These are phyloP conservation scores for Remersonia thermophila DNA, from an alignment of 2,329 filamentous ascomycete species.

Conservation along the genomic window DNA sequence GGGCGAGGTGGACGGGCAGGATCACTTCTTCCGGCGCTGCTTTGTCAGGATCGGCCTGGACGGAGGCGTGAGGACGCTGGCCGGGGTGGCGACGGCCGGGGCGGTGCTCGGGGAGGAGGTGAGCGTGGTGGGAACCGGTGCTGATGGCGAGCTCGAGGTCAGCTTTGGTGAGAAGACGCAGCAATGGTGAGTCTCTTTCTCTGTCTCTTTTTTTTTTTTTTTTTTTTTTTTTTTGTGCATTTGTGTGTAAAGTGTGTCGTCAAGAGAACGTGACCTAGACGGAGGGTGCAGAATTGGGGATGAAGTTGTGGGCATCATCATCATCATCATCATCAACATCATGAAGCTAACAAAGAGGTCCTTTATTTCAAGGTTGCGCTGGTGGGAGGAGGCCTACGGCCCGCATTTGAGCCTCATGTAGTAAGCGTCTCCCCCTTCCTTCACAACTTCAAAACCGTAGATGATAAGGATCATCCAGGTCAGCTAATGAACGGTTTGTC, in stretches of 20 bases:
- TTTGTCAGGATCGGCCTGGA: conserved; percentile 16
- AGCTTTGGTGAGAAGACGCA: conserved; percentile 13
- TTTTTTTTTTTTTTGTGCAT: too few relatives aligned
- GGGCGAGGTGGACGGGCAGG: conserved; percentile 15
- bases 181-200: conserved; percentile 17
- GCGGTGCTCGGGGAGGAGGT: conserved; percentile 17
- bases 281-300: too few relatives aligned
- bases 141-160: background rate
- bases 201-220: too few relatives aligned
- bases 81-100: conserved; percentile 17
- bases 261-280: too few relatives aligned
- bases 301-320: too few relatives aligned
- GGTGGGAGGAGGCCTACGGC: conserved; percentile 19
- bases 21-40: conserved; percentile 21
- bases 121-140: conserved; percentile 1
- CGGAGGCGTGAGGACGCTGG: conserved; percentile 15
- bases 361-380: conserved; percentile 8
- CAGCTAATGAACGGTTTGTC: background rate
- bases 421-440: conserved; percentile 15
- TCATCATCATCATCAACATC: too few relatives aligned
- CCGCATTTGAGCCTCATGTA: conserved; percentile 25
- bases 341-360: too few relatives aligned
- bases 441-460: background rate
- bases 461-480: background rate
- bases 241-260: too few relatives aligned